Evolutionary conservation across 176 grass and related monocot species (phyloP), one percentile per base, ranked within the genome.

Genomic region (Phyllostachys edulis): DNA sequence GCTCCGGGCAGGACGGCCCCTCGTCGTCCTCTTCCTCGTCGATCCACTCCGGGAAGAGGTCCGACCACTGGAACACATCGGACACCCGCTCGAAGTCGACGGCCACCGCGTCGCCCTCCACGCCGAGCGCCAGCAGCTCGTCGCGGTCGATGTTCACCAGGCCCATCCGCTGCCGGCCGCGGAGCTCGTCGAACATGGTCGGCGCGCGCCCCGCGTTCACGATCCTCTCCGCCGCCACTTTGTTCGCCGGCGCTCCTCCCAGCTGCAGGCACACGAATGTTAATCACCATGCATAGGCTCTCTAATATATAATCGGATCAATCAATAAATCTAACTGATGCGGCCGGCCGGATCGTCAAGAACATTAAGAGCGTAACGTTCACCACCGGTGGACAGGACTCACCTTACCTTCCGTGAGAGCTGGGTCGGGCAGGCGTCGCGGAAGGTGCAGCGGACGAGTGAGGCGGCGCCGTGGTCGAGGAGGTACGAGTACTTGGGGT

Each of bases 331-430:
- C 63, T 69, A 23, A 16, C 63, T 17, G 78, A 27, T 23, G 51
- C 50, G 8, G 6, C 42, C n/a, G 12, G 70, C 57, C 3, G 9
- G 70, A 9, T 36, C 29, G 76, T 45, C 60, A 23, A 57, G 41
- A 39, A 12, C 20, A 34, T 34, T 34, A 20, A 16, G 69, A 46
- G 10, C 44, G 11, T 16, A 26, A n/a, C 24, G 69, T 26, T 54
- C 50, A 40, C 63, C 24, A 17, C 49, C 73, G n/a, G 52, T 44
- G 21, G 59, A 8, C 63, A 36, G 78, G 80, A 76, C 93, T 89
- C 90, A 98, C 96, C 96, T 93, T 98, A 98, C 96, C 93, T 95
- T 95, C 85, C 89, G 89, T 77, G 87, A 82, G 82, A 85, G 93
- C 17, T 84, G 88, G 56, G 70, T 8, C 18, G 75, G 72, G 79